phyloP scores from a whole-genome alignment of 2,329 filamentous ascomycete species.

The Ceratocystiopsis brevicomis region DNA sequence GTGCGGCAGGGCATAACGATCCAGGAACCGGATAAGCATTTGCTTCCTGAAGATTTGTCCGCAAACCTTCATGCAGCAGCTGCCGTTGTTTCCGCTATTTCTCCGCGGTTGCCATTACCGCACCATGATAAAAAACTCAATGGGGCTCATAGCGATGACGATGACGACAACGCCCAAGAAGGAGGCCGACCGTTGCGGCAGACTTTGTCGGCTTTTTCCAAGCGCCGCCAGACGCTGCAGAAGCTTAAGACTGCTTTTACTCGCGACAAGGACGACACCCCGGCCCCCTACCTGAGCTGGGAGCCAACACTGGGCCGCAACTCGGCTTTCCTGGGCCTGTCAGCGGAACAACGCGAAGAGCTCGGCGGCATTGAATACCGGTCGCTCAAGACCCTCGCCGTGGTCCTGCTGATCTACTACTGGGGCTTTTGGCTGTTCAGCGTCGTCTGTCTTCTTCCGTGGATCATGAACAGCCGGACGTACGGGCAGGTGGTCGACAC shows the following conservation, averaged over 20 bases:
- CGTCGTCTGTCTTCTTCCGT: constrained; percentile 55
- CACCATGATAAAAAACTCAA: constrained; percentile 14
- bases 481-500: constrained; percentile 48
- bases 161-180: constrained; percentile 17
- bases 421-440: constrained; percentile 66
- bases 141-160: background rate
- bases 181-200: constrained; percentile 13
- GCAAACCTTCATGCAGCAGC: constrained; percentile 25
- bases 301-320: constrained; percentile 84
- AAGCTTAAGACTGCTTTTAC: constrained; percentile 38
- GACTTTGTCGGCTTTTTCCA: constrained; percentile 9
- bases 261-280: constrained; percentile 32
- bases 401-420: constrained; percentile 65
- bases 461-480: constrained; percentile 45
- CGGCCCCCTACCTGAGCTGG: constrained; percentile 82
- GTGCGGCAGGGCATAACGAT: constrained; percentile 41
- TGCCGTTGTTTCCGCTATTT: too few relatives aligned
- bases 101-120: too few relatives aligned
- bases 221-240: constrained; percentile 32
- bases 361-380: constrained; percentile 93
- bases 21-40: constrained; percentile 37
- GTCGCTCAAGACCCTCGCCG: constrained; percentile 65
- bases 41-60: constrained; percentile 20
- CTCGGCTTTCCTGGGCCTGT: constrained; percentile 75
- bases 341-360: constrained; percentile 82